Base-by-base conservation (phyloP, 2,329 filamentous ascomycete genomes). In the Macrophomina pseudophaseolina region DNA sequence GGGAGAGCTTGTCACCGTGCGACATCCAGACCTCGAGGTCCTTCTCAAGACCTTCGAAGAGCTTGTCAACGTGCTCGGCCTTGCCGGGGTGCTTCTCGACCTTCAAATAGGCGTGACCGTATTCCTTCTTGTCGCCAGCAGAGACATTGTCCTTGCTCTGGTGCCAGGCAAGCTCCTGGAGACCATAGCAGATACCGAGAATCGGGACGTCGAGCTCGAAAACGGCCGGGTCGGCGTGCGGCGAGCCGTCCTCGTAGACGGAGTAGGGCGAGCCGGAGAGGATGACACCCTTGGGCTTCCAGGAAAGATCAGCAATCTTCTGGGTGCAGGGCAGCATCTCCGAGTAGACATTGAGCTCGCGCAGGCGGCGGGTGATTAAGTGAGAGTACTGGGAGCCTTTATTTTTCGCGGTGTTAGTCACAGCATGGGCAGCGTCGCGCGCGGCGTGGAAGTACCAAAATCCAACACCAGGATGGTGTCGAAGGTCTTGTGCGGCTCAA, bases 271-370 rank as follows among this genome's bases (percentile, higher is more conserved):
- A 89, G 69, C 90, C 91, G 8, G 88, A 91, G 9, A 94, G 82
- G 66, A 97, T 91, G 70, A 98, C 88, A 71, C 94, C 94, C 75
- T 90, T 91, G 23, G 94, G 94, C 75, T 88, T 93, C 84, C 87
- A 97, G 54, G 84, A 76, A 40, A 97, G 85, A 66, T 95, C 91
- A 6, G 87, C 82, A 28, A 96, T 80, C 83, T 94, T 94, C 73
- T 91, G 89, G 53, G 90, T 96, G 80, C 93, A 97, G 28, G 91
- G 91, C 51, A 96, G 87, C 89, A 97, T 91, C 82, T 97, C 93
- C 69, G 88, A 88, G 83, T 91, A 97, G 77, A 96, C 86, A 81
- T 90, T 90, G 79, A 96, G 86, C 72, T 91, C 88, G 72, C 93
- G 87, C 33, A 96, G 85, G 40, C 92, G 87, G 65, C 92, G 85